Evolutionary conservation across 805 yeast genomes (phyloP).

Genomic region (Hanseniaspora lindneri): DNA sequence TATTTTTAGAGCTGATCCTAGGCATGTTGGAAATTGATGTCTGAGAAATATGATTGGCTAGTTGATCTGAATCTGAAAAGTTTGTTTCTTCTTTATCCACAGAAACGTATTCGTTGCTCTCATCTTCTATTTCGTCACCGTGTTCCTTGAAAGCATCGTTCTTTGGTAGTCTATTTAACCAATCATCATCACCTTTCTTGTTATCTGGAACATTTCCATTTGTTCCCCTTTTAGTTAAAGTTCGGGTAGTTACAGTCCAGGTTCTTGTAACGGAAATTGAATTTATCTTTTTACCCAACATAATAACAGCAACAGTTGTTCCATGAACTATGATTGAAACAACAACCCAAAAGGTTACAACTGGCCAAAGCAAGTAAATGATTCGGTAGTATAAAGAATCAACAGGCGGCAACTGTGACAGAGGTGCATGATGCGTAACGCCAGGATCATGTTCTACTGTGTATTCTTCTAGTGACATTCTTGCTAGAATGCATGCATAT

Average conservation of each 20-base stretch:
- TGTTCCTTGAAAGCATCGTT: conserved; percentile 38
- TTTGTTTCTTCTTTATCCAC: neutral
- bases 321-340: conserved; percentile 84
- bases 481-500: conserved; percentile 69
- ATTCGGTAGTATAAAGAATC: conserved; percentile 66
- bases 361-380: conserved; percentile 66
- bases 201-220: neutral
- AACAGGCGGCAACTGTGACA: conserved; percentile 69
- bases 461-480: conserved; percentile 52
- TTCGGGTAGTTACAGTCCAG: conserved; percentile 55
- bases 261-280: conserved; percentile 89
- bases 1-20: neutral
- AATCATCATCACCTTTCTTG: conserved; percentile 44
- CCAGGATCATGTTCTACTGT: conserved; percentile 76
- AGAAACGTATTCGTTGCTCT: neutral
- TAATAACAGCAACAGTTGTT: conserved; percentile 54
- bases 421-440: conserved; percentile 67
- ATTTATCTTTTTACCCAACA: conserved; percentile 75
- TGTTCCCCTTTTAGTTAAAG: neutral
- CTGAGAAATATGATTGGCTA: neutral
- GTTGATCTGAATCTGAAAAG: neutral
- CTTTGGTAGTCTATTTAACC: conserved; percentile 80
- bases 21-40: neutral
- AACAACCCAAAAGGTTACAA: conserved; percentile 65
- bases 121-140: neutral